phyloP scores from a whole-genome alignment of 345 rosid genomes.

The Zanthoxylum bungeanum region DNA sequence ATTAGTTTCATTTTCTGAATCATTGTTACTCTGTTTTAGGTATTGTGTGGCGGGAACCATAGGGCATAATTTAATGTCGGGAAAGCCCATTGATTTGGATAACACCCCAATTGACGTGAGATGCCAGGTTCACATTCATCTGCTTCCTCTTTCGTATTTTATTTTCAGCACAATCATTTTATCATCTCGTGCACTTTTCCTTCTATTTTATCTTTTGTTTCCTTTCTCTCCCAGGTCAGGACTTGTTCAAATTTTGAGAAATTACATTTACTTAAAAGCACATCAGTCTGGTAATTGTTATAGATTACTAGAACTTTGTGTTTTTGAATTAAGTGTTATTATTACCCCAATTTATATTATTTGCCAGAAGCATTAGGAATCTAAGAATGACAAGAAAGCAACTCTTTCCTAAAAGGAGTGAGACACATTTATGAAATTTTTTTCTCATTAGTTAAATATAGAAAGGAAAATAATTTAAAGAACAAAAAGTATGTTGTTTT shows the following conservation, averaged over 20 bases:
- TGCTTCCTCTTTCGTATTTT: not conserved
- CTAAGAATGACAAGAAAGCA: too few relatives aligned
- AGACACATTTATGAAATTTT: not conserved
- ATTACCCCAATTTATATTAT: too few relatives aligned
- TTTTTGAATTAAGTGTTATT: too few relatives aligned
- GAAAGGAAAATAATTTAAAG: not conserved
- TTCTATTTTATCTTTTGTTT: constrained; percentile 3
- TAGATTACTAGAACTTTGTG: too few relatives aligned
- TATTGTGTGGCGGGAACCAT: constrained; percentile 95
- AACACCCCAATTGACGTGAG: constrained; percentile 80
- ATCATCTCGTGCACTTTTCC: not conserved
- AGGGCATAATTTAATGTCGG: constrained; percentile 85
- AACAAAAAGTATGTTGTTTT: not conserved
- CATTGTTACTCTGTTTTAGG: constrained; percentile 28
- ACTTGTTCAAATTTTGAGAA: not conserved
- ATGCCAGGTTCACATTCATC: constrained; percentile 65
- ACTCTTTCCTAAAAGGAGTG: too few relatives aligned
- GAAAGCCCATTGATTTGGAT: constrained; percentile 81
- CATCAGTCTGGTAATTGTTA: too few relatives aligned
- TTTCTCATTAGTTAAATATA: not conserved
- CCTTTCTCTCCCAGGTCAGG: constrained; percentile 3
- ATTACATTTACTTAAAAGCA: too few relatives aligned
- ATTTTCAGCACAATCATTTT: not conserved
- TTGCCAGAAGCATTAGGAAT: too few relatives aligned
- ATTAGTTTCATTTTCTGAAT: not conserved